Percentiles rank a stretch among this genome's conserved stretches.
phyloP scores from a whole-genome alignment of 2,329 filamentous ascomycete species.

The Arthrobotrys iridis region DNA sequence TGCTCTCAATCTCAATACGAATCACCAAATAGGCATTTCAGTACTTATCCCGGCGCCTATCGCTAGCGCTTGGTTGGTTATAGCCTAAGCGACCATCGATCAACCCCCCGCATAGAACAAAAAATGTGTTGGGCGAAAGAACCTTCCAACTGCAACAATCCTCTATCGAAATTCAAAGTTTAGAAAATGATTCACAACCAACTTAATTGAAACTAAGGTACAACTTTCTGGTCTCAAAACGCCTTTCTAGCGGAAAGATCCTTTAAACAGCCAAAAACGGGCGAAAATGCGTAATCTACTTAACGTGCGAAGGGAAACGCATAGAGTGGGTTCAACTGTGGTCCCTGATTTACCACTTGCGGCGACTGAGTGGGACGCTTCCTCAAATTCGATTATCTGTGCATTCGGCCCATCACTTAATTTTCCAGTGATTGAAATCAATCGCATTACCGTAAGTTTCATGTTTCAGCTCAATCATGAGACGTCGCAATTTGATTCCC shows the following conservation, averaged over 20 bases:
- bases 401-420: constrained; percentile 81
- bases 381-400: constrained; percentile 79
- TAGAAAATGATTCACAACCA: background rate
- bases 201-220: background rate
- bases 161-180: constrained; percentile 1
- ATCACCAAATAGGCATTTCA: background rate
- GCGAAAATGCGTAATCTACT: constrained; percentile 57
- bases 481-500: constrained; percentile 55
- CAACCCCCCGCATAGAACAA: background rate
- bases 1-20: background rate
- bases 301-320: constrained; percentile 53
- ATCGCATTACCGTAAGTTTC: constrained; percentile 61
- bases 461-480: background rate
- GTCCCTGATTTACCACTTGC: constrained; percentile 71
- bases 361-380: constrained; percentile 85
- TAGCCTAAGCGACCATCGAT: background rate
- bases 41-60: background rate
- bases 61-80: background rate
- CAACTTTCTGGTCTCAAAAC: background rate
- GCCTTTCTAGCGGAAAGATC: background rate
- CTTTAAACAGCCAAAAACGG: constrained; percentile 2
- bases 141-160: constrained; percentile 10
- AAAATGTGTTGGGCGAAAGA: constrained; percentile 9
- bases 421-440: constrained; percentile 78
- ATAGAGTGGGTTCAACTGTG: constrained; percentile 55